Base-by-base conservation (phyloP, 2,329 filamentous ascomycete species). In the Fusarium miscanthi region DNA sequence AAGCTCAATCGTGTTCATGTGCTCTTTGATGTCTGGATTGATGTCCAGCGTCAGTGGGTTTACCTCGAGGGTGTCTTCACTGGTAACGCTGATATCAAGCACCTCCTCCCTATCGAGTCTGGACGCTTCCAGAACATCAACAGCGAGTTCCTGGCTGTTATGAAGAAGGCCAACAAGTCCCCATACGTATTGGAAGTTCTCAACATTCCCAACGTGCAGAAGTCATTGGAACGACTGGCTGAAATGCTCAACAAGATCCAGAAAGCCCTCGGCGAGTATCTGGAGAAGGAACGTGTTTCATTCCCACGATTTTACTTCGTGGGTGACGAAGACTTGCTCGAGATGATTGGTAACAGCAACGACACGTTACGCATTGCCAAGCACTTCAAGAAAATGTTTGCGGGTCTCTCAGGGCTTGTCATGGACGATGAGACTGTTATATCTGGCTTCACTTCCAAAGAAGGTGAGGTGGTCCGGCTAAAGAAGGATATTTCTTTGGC, bases 351-450 rank as follows among this genome's bases (percentile, higher is more conserved):
- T 80, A 99, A 99, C 82, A 98, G 95, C 84, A 98, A 98, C 78
- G 96, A 99, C 79, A 97, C 95, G 14, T 85, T 96, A 68, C 94
- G 96, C 60, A 97, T 99, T 74, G 94, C 96, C 43, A 99, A 99
- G 82, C 97, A 99, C 85, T 94, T 99, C 86, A 95, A 97, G 82
- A 99, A 99, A 87, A 99, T 99, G 96, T 99, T 99, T 86, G 96
- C 97, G 72, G 96, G 96, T 70, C 87, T 99, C 52, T 95, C 92
- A 8, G 96, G 96, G 7, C 88, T 99, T 40, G 86, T 95, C 45
- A 95, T 98, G 86, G 94, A 97, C 74, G 94, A 98, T 60, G 93
- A 98, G 76, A 90, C 91, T 31, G 90, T 94, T 70, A 98, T 99
- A 72, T 92, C 92, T 31, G 95, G 94, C 11, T 95, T 98, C 77